phyloP scores from a whole-genome alignment of 1,284 basidiomycete genomes.

The Butyriboletus appendiculatus region DNA sequence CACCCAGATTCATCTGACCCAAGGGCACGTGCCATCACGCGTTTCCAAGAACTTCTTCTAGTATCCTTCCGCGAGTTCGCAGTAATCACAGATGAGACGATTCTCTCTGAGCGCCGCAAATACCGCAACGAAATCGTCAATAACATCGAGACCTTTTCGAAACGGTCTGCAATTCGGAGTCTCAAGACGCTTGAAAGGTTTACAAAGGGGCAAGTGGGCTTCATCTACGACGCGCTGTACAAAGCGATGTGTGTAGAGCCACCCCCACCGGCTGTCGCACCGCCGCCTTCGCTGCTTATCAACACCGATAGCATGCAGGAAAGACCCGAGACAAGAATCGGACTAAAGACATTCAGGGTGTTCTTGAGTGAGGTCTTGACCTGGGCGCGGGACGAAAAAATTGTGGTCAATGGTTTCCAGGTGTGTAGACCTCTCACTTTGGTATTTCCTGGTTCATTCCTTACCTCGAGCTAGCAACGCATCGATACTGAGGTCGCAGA shows the following conservation, averaged over 20 bases:
- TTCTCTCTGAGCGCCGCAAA: constrained; percentile 82
- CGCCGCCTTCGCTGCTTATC: constrained; percentile 52
- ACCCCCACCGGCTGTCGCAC: constrained; percentile 51
- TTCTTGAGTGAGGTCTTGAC: constrained; percentile 94
- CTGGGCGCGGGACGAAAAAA: constrained; percentile 95
- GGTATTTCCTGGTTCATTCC: constrained; percentile 8
- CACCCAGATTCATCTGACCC: constrained; percentile 91
- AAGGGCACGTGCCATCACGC: constrained; percentile 91
- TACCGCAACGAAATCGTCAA: constrained; percentile 92
- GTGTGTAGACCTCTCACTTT: constrained; percentile 41
- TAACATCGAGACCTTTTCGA: constrained; percentile 94
- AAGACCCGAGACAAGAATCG: constrained; percentile 88
- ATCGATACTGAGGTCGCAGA: constrained; percentile 79
- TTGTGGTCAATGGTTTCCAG: constrained; percentile 91
- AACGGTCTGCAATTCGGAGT: constrained; percentile 92
- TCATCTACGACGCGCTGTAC: constrained; percentile 91
- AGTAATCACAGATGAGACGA: constrained; percentile 95
- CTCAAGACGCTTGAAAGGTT: constrained; percentile 83
- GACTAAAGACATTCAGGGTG: constrained; percentile 82
- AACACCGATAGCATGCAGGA: constrained; percentile 65
- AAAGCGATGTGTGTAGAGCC: constrained; percentile 83
- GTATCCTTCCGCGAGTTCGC: constrained; percentile 98
- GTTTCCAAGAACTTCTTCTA: constrained; percentile 96
- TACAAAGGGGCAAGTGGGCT: constrained; percentile 85
- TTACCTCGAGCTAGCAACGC: constrained; percentile 57